Conservation (phyloP, 768 basidiomycete species). For the Hygrophoropsis aurantiaca region DNA sequence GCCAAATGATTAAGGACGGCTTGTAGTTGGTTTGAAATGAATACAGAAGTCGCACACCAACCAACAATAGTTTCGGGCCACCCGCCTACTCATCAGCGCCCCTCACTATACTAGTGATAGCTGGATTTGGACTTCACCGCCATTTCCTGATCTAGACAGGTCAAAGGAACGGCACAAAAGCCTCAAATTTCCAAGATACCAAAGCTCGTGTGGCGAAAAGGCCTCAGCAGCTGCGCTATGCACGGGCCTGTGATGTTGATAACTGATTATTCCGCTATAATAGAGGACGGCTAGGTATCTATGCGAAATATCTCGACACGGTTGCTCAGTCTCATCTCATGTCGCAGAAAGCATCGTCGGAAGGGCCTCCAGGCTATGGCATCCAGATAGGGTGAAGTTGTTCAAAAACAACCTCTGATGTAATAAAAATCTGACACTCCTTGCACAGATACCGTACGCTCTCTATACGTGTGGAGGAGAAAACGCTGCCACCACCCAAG, state of each 20-base stretch:
- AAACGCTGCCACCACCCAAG: constrained; percentile 11
- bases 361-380: constrained; percentile 21
- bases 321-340: constrained; percentile 6
- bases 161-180: constrained; percentile 26
- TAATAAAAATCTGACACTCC: neutral
- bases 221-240: constrained; percentile 12
- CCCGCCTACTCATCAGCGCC: no score
- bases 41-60: no score
- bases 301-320: neutral
- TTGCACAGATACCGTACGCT: constrained; percentile 41
- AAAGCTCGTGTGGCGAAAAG: constrained; percentile 25
- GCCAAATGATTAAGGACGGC: no score
- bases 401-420: neutral
- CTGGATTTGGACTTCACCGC: no score
- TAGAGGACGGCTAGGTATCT: constrained; percentile 15
- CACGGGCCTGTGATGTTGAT: constrained; percentile 2
- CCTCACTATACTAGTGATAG: no score
- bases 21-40: no score
- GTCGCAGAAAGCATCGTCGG: constrained; percentile 9
- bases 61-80: no score
- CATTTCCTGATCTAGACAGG: neutral
- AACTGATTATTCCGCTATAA: neutral
- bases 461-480: constrained; percentile 42
- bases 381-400: constrained; percentile 28
- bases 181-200: constrained; percentile 10